phyloP scores from a whole-genome alignment of 2,329 filamentous ascomycete species.

The Cryphonectria carpinicola region DNA sequence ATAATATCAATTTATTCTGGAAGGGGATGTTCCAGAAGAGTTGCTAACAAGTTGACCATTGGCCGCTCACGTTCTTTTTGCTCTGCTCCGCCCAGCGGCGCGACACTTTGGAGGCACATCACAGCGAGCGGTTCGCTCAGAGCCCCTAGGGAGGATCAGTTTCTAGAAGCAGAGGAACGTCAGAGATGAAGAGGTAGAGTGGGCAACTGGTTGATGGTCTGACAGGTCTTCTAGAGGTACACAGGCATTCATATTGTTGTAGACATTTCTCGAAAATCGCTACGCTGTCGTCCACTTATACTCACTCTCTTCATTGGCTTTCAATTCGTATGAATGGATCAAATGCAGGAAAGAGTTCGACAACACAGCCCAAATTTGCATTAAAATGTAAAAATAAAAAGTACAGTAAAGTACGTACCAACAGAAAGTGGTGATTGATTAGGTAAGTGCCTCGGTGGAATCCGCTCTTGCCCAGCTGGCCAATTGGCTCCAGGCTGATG shows the following conservation, averaged over 20 bases:
- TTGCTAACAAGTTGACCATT: not conserved
- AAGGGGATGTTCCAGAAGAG: not conserved
- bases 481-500: constrained; percentile 8
- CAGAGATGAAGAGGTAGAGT: not conserved
- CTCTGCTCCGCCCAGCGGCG: not conserved
- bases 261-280: too few species aligned
- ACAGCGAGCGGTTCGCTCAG: not conserved
- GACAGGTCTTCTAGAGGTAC: too few species aligned
- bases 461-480: not conserved
- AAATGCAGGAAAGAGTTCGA: too few species aligned
- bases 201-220: too few species aligned
- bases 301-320: too few species aligned
- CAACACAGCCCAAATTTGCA: not conserved
- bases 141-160: not conserved
- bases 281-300: too few species aligned
- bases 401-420: not conserved
- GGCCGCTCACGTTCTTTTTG: not conserved
- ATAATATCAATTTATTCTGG: not conserved
- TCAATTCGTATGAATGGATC: too few species aligned
- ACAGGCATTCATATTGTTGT: too few species aligned
- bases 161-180: not conserved
- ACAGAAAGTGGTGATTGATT: not conserved
- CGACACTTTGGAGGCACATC: not conserved
- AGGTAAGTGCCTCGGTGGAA: not conserved
- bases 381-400: not conserved